A percentile compares a stretch with the other conserved stretches of the same genome.
phyloP scores from a whole-genome alignment of 306 rosid species.

The Lablab purpureus region DNA sequence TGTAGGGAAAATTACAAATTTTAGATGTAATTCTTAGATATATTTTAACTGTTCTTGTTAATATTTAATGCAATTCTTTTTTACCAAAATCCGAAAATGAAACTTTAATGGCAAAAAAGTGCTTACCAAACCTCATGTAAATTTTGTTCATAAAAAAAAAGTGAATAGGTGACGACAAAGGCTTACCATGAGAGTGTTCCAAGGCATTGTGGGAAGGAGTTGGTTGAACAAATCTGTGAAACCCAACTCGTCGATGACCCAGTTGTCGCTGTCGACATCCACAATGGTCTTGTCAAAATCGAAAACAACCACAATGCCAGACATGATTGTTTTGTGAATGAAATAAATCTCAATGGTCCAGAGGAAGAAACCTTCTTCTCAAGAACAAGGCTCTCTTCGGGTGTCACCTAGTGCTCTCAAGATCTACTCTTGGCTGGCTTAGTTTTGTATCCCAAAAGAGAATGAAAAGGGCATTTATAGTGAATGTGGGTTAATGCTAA shows the following conservation, averaged over 20 bases:
- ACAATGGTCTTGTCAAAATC: slow-evolving; percentile 88
- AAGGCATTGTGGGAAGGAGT: slow-evolving; percentile 82
- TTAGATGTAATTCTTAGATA: too few species aligned
- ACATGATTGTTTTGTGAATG: slow-evolving; percentile 46
- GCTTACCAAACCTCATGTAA: too few species aligned
- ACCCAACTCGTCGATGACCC: slow-evolving; percentile 79
- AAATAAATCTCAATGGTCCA: neutral
- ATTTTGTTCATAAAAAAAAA: neutral
- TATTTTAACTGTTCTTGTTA: too few species aligned
- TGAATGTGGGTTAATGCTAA: neutral
- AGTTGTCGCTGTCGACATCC: slow-evolving; percentile 81
- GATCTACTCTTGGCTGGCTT: slow-evolving; percentile 29
- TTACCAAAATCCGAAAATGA: too few species aligned
- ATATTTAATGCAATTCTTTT: too few species aligned
- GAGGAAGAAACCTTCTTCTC: neutral
- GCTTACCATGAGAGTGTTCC: slow-evolving; percentile 86
- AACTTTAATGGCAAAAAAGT: too few species aligned
- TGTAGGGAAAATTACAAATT: too few species aligned
- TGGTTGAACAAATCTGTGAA: slow-evolving; percentile 69
- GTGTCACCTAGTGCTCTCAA: slow-evolving; percentile 25
- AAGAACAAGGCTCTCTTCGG: neutral
- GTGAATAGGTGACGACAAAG: neutral
- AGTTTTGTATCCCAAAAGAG: neutral
- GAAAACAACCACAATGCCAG: slow-evolving; percentile 65
- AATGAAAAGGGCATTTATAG: slow-evolving; percentile 56